Base-by-base conservation (phyloP, 192 early-diverging fungal species). In the Pilobolus umbonatus region DNA sequence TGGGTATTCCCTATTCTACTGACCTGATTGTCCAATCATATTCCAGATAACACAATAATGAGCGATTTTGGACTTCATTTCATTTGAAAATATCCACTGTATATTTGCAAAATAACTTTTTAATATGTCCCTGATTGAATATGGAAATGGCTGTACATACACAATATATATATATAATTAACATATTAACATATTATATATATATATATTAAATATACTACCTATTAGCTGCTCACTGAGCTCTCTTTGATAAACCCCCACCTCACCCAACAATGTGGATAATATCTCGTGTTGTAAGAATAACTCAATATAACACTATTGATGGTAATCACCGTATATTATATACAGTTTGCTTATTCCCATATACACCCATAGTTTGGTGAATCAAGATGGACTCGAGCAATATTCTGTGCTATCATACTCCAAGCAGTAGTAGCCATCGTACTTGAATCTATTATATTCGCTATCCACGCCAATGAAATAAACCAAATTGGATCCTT, bases 371-470 rank as follows among this genome's bases (percentile, higher is more conserved):
- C 15, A 26, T 48, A 73, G 71, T 73, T 73, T 64, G 71, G 71
- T 36, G 71, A 73, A 50, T 73, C 71, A 32, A 47, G 61, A 42
- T 73, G 65, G 61, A 73, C 71, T 35, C 61, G 71, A 24, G 55
- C 65, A 3, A 73, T 67, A n/a, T 73, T 73, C 34, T 52, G 60
- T 24, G 36, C 21, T 11, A 48, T 63, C 24, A 44, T 55, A 34
- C 10, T 55, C 25, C 71, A 73, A 48, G 61, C 61, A 12, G 22
- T 57, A 9, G 21, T 67, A 14, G 65, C 65, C 8, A 73, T 64
- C 9, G 48, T 60, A 42, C 64, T 73, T 40, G 71, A 73, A 56
- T 60, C 61, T 15, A 53, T 73, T 36, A 63, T 73, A 28, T 67
- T 67, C 49, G 39, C 45, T 34, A 60, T 57, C 26, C 71, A 68